Base-by-base conservation (phyloP, 257 asterid genomes). In the Rhazya stricta region DNA sequence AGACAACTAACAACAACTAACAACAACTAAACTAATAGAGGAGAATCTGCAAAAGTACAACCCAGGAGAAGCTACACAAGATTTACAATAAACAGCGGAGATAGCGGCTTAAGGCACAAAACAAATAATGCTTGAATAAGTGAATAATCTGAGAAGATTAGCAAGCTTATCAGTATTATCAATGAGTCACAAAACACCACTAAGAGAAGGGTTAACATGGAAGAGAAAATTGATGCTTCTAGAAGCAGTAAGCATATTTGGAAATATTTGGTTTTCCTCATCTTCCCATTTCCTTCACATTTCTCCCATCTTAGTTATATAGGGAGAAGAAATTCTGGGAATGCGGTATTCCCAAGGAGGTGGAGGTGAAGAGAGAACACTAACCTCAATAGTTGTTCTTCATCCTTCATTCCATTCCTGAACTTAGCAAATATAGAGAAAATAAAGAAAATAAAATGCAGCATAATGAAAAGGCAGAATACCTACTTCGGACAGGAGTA, bases 351-450 rank as follows among this genome's bases (percentile, higher is more conserved):
- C 67, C 79, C 68, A 54, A 76, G 71, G 69, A 9, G 42, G 45
- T 34, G 69, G 66, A 56, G 42, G 42, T 27, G 54, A 50, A 70
- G 79, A 74, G 21, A 57, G 54, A 79, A 67, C 19, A 27, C 82
- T 74, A 29, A 74, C 76, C 79, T 69, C 72, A 73, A 73, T 46
- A 9, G 72, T 74, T 60, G 79, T 74, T 79, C 82, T 60, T 68
- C 76, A 67, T 67, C 82, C 78, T 69, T 68, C 42, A 51, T 46
- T 51, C 72, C 82, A 68, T 68, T 76, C 82, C 76, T 69, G 79
- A 68, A 65, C 76, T 79, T 69, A 67, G 79, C 71, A 69, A 66
- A 69, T 60, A 58, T 36, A 51, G 58, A 43, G 73, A 23, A 66
- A 77, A 78, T 36, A 79, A 79, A 74, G 72, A 51, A 74, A 79